Percentiles rank a stretch among this genome's conserved stretches.
Conservation (phyloP, 257 asterid species). For the Primulina eburnea region DNA sequence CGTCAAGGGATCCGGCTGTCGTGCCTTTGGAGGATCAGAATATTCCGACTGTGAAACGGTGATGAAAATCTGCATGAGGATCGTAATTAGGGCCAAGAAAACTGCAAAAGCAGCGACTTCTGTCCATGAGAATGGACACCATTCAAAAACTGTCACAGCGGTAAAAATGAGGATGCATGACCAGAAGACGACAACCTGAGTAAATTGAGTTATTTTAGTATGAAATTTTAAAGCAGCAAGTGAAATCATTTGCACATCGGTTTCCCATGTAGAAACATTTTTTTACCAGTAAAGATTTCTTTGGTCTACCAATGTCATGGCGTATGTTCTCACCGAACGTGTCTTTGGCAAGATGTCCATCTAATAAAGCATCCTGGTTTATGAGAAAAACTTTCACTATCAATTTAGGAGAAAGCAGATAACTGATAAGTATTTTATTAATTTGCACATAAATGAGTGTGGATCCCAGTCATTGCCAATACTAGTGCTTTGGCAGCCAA, state of each 20-base stretch:
- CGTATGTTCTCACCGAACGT: slow-evolving; percentile 50
- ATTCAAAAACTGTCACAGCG: slow-evolving; percentile 38
- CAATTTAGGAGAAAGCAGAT: background rate
- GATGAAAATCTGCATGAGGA: slow-evolving; percentile 73
- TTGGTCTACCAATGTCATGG: slow-evolving; percentile 53
- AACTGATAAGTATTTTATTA: background rate
- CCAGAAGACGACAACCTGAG: slow-evolving; percentile 68
- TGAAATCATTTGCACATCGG: background rate
- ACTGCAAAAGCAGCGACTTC: slow-evolving; percentile 51
- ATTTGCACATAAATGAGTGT: background rate
- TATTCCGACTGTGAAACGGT: slow-evolving; percentile 63
- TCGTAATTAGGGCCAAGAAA: slow-evolving; percentile 49
- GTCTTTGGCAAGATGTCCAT: slow-evolving; percentile 58
- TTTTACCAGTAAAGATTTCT: slow-evolving; percentile 63
- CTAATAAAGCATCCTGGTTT: slow-evolving; percentile 66
- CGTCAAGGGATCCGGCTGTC: slow-evolving; percentile 37
- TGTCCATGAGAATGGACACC: slow-evolving; percentile 64
- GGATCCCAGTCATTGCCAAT: background rate
- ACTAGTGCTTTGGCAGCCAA: slow-evolving; percentile 1
- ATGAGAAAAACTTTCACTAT: slow-evolving; percentile 2
- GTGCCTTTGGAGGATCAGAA: slow-evolving; percentile 39
- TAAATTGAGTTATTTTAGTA: background rate
- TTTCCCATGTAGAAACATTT: background rate
- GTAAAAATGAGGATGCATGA: slow-evolving; percentile 48
- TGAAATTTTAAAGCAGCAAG: background rate